Conservation (phyloP, 306 rosid genomes). For the Acacia confusa region DNA sequence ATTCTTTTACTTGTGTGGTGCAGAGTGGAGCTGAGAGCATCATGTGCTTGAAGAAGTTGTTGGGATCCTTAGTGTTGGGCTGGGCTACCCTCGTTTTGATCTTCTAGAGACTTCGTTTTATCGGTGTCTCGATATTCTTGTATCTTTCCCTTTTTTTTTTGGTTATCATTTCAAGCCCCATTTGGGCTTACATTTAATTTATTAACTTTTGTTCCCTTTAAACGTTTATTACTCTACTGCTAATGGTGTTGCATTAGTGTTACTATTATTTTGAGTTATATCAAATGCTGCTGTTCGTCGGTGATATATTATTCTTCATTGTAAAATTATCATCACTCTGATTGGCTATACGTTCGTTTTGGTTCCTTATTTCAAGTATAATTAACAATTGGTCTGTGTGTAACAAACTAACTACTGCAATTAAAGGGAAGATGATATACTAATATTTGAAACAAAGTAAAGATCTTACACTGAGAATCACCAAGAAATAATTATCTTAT, state of each 20-base stretch:
- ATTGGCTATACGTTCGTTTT: background rate
- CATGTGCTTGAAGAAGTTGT: slow-evolving; percentile 49
- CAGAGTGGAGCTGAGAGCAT: slow-evolving; percentile 78
- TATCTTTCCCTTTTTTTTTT: slow-evolving; percentile 36
- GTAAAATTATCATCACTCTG: background rate
- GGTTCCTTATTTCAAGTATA: background rate
- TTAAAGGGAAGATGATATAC: background rate
- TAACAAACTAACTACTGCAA: background rate
- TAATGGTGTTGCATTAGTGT: background rate
- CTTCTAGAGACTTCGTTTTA: slow-evolving; percentile 40
- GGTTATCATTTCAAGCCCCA: background rate
- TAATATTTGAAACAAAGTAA: too few species aligned
- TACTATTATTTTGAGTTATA: background rate
- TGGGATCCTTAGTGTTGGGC: slow-evolving; percentile 66
- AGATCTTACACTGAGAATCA: background rate
- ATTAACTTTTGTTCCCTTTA: slow-evolving; percentile 34
- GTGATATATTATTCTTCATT: background rate
- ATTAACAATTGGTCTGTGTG: background rate
- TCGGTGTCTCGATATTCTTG: slow-evolving; percentile 33
- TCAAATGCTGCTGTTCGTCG: background rate
- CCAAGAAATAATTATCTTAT: background rate
- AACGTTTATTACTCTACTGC: slow-evolving; percentile 19
- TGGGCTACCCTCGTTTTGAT: slow-evolving; percentile 57
- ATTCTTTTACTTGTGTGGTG: slow-evolving; percentile 4
- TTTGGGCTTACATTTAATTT: slow-evolving; percentile 6